Conservation (phyloP, 1,139 yeast genomes). For the Suhomyces maxii region DNA sequence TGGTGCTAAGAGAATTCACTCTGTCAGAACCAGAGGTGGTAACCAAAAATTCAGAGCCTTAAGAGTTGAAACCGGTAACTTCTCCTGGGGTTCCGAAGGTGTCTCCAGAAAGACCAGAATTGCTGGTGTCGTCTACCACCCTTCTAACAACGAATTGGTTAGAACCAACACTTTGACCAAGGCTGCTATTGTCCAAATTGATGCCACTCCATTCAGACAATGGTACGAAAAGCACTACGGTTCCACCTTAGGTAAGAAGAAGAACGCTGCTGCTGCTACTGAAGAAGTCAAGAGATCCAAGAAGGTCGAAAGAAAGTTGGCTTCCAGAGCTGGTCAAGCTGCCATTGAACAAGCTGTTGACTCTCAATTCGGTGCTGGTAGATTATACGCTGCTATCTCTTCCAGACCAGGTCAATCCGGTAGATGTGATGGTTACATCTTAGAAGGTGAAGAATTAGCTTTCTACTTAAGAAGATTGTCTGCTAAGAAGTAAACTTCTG, state of each 20-base stretch:
- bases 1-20: conserved; percentile 98
- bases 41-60: conserved; percentile 99
- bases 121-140: conserved; percentile 97
- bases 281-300: conserved; percentile 68
- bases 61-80: conserved; percentile 99
- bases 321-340: conserved; percentile 83
- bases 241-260: conserved; percentile 85
- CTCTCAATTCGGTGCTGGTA: conserved; percentile 97
- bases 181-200: conserved; percentile 98
- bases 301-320: conserved; percentile 87
- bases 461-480: conserved; percentile 99
- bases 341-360: conserved; percentile 89
- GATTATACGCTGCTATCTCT: conserved; percentile 97
- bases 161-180: conserved; percentile 99
- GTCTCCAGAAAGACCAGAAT: conserved; percentile 98
- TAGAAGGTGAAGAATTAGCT: conserved; percentile 99
- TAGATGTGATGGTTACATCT: conserved; percentile 99
- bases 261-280: conserved; percentile 34
- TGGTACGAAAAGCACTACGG: conserved; percentile 99
- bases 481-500: conserved; percentile 83
- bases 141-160: conserved; percentile 98
- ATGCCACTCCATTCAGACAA: conserved; percentile 99
- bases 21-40: conserved; percentile 99
- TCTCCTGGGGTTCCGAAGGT: conserved; percentile 99
- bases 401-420: conserved; percentile 99